phyloP scores from a whole-genome alignment of 2,329 filamentous ascomycete genomes.

The Gaeumannomyces sp. region DNA sequence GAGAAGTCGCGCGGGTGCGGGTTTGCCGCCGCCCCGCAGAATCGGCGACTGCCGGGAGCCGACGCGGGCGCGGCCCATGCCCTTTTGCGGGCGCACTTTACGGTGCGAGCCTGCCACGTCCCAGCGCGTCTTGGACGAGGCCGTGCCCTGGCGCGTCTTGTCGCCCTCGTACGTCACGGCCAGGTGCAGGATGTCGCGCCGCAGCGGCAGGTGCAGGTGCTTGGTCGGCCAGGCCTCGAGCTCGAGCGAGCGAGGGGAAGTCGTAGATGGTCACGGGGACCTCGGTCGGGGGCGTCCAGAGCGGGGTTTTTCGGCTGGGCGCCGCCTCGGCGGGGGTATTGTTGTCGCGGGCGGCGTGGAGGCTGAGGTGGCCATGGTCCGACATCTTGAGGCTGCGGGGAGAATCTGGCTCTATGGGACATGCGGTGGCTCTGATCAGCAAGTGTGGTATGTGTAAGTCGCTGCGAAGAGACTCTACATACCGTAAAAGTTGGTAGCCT shows the following conservation, averaged over 20 bases:
- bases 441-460: not conserved
- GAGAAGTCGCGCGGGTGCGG: slow-evolving; percentile 88
- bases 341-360: slow-evolving; percentile 80
- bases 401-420: slow-evolving; percentile 6
- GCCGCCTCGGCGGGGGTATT: slow-evolving; percentile 66
- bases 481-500: not conserved
- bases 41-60: slow-evolving; percentile 79
- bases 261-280: slow-evolving; percentile 81
- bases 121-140: slow-evolving; percentile 70
- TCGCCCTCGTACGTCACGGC: slow-evolving; percentile 93
- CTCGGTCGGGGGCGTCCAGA: slow-evolving; percentile 32
- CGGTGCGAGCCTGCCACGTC: slow-evolving; percentile 78
- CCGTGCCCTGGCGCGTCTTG: slow-evolving; percentile 78
- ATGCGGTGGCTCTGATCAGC: not conserved
- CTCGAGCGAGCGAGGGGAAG: slow-evolving; percentile 72
- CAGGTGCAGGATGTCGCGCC: slow-evolving; percentile 86
- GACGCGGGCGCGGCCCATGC: slow-evolving; percentile 69
- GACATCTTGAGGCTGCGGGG: slow-evolving; percentile 6
- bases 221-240: slow-evolving; percentile 74
- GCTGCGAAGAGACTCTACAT: not conserved
- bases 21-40: slow-evolving; percentile 78
- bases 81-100: slow-evolving; percentile 86
- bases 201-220: slow-evolving; percentile 80
- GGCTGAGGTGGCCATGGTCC: slow-evolving; percentile 27
- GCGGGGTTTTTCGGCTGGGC: not conserved